phyloP scores from a whole-genome alignment of 352 stramenopile genomes.

The Globisporangium echinulatum region DNA sequence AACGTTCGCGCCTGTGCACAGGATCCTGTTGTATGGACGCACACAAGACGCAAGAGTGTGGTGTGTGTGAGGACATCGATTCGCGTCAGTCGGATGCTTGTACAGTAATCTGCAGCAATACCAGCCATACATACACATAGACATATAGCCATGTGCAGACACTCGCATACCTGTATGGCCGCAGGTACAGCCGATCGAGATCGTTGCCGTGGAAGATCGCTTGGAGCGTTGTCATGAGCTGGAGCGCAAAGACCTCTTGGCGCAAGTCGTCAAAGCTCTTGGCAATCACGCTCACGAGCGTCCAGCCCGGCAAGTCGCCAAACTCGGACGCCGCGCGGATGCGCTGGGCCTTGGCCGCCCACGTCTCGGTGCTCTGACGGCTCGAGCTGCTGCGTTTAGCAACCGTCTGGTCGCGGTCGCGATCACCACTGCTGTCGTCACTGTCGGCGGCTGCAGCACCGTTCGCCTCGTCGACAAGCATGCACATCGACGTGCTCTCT shows the following conservation, averaged over 20 bases:
- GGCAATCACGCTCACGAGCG: conserved; percentile 28
- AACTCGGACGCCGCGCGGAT: conserved; percentile 18
- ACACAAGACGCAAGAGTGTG: neutral
- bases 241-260: conserved; percentile 33
- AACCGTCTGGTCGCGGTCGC: neutral
- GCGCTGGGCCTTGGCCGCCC: conserved; percentile 12
- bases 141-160: no score
- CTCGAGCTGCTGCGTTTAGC: no score
- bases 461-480: conserved; percentile 1
- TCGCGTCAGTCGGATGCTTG: no score
- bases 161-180: conserved; percentile 20
- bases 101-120: neutral
- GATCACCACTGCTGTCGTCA: neutral
- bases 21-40: conserved; percentile 34
- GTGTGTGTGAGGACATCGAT: no score
- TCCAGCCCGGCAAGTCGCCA: conserved; percentile 21
- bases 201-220: conserved; percentile 26
- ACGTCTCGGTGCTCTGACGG: conserved; percentile 8
- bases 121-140: neutral
- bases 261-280: conserved; percentile 38
- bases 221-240: conserved; percentile 23
- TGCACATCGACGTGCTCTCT: conserved; percentile 15
- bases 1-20: conserved; percentile 82
- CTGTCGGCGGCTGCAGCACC: neutral
- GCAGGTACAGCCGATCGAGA: conserved; percentile 21